Evolutionary conservation across 306 rosid species (phyloP).

Genomic region (Medicago ruthenica): DNA sequence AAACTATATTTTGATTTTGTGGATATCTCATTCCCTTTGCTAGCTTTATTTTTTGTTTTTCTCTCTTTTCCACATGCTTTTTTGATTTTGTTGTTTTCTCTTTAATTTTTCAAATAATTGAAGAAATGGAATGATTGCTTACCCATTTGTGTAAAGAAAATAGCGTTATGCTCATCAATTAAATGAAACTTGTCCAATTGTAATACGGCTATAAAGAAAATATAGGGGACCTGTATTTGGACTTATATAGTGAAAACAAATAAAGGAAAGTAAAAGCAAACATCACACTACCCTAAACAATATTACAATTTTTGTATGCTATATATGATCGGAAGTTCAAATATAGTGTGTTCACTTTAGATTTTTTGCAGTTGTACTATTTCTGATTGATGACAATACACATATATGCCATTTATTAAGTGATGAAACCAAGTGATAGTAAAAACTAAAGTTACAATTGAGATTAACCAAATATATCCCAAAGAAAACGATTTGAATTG

Average conservation of each 20-base stretch:
- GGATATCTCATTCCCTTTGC: slow-evolving; percentile 39
- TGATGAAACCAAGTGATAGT: slow-evolving; percentile 38
- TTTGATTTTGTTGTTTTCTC: slow-evolving; percentile 47
- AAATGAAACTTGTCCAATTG: slow-evolving; percentile 22
- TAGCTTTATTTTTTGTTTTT: slow-evolving; percentile 49
- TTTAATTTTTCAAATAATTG: slow-evolving; percentile 38
- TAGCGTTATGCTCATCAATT: neutral
- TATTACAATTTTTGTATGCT: slow-evolving; percentile 23
- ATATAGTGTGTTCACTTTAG: slow-evolving; percentile 45
- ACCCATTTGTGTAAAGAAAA: slow-evolving; percentile 49
- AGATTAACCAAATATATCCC: slow-evolving; percentile 45
- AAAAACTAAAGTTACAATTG: slow-evolving; percentile 41
- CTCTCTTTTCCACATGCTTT: slow-evolving; percentile 41
- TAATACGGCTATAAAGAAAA: slow-evolving; percentile 47
- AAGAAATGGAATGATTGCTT: slow-evolving; percentile 54
- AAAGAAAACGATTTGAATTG: too few relatives aligned
- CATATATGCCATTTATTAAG: slow-evolving; percentile 22
- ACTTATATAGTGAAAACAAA: slow-evolving; percentile 43
- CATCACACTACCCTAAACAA: slow-evolving; percentile 34
- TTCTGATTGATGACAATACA: slow-evolving; percentile 47
- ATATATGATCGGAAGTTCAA: slow-evolving; percentile 34
- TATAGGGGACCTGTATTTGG: slow-evolving; percentile 50
- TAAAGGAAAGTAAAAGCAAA: slow-evolving; percentile 43
- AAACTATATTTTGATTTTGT: slow-evolving; percentile 37
- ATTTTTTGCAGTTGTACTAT: slow-evolving; percentile 36